Percentiles rank a stretch among this genome's conserved stretches.
These are phyloP conservation scores for Canavalia ensiformis DNA, from an alignment of 306 rosid genomes.

Conservation along the genomic window DNA sequence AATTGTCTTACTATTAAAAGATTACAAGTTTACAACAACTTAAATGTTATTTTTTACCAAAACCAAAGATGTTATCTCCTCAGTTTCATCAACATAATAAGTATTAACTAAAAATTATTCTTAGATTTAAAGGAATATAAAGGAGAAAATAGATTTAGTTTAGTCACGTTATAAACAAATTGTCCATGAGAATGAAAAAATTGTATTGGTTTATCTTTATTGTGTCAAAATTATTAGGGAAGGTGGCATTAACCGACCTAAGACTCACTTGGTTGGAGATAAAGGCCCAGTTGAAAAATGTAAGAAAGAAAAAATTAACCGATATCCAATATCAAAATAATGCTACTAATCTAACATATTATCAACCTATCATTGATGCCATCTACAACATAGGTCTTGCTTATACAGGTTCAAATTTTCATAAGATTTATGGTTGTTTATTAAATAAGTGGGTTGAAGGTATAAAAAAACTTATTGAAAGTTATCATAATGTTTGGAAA, in stretches of 20 bases:
- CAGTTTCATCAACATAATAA: not conserved
- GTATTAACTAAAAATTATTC: not conserved
- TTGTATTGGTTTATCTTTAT: not conserved
- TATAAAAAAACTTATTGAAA: not conserved
- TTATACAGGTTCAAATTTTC: not conserved
- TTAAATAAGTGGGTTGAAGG: not conserved
- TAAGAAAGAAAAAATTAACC: not conserved
- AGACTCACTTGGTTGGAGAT: no score
- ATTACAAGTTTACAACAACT: no score
- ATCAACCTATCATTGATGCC: not conserved
- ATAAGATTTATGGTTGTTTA: not conserved
- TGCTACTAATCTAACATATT: not conserved
- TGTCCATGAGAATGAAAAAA: not conserved
- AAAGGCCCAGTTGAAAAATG: not conserved
- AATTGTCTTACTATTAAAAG: no score
- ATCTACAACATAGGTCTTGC: not conserved
- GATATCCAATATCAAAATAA: not conserved
- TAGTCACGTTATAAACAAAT: not conserved
- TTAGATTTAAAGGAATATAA: not conserved
- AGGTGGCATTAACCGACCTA: not conserved
- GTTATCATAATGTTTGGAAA: not conserved
- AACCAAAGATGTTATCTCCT: not conserved
- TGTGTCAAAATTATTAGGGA: not conserved
- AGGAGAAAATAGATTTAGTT: not conserved
- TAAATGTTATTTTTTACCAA: no score